Percentiles rank a stretch among this genome's conserved stretches.
phyloP scores from a whole-genome alignment of 108 stramenopile genomes.

The Conticribra guillardii region DNA sequence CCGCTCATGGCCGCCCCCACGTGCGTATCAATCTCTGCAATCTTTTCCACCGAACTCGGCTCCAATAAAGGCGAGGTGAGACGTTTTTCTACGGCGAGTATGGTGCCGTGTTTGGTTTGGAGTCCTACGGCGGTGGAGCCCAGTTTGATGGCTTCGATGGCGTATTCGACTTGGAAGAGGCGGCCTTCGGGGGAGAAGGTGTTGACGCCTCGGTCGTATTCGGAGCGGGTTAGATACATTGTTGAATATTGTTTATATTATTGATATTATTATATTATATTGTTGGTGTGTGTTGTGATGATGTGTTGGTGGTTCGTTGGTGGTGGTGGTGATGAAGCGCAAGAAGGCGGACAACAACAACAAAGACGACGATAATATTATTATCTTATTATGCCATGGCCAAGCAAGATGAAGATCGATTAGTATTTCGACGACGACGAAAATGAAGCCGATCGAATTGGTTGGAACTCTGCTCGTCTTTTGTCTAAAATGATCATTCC shows the following conservation, averaged over 20 bases:
- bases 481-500: too few relatives aligned
- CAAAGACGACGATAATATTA: neutral
- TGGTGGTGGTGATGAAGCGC: neutral
- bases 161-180: conserved; percentile 99
- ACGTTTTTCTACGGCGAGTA: conserved; percentile 98
- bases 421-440: neutral
- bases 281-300: too few relatives aligned
- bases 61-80: conserved; percentile 94
- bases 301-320: neutral
- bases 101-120: conserved; percentile 92
- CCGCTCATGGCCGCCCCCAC: conserved; percentile 98
- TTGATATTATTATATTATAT: too few relatives aligned
- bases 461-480: neutral
- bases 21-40: conserved; percentile 97
- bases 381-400: neutral
- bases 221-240: conserved; percentile 96
- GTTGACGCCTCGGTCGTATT: conserved; percentile 99
- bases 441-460: neutral
- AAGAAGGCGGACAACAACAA: neutral
- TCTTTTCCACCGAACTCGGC: conserved; percentile 95
- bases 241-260: too few relatives aligned
- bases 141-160: conserved; percentile 97
- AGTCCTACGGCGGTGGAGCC: conserved; percentile 98
- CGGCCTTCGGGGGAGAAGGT: conserved; percentile 99
- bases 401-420: too few relatives aligned